These are phyloP conservation scores for Leucogyrophana mollusca DNA, from an alignment of 768 basidiomycete genomes.

Conservation along the genomic window DNA sequence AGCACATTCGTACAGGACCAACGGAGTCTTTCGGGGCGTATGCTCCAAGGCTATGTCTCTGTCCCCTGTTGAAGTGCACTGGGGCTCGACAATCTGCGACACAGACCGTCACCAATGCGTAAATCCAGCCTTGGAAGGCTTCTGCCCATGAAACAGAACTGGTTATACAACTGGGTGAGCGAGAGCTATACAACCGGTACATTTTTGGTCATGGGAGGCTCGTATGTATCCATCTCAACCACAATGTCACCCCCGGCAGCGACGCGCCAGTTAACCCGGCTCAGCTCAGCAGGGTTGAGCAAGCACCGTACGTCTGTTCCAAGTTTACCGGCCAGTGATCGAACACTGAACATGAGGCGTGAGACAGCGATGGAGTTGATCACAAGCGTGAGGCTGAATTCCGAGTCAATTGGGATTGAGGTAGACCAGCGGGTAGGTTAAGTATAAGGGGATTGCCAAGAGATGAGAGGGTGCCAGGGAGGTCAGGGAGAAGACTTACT, in stretches of 20 bases:
- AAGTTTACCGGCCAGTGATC: conserved; percentile 12
- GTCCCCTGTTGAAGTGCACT: too few relatives aligned
- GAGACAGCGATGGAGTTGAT: conserved; percentile 8
- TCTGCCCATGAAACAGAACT: too few relatives aligned
- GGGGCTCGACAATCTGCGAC: too few relatives aligned
- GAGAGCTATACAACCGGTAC: too few relatives aligned
- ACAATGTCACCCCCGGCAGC: conserved; percentile 4
- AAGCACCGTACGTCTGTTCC: conserved; percentile 5
- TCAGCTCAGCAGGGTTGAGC: conserved; percentile 13
- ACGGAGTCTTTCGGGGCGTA: too few relatives aligned
- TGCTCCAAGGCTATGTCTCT: too few relatives aligned
- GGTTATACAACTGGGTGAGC: too few relatives aligned
- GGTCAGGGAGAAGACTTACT: neutral
- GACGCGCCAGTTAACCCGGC: conserved; percentile 8
- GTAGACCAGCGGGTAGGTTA: too few relatives aligned
- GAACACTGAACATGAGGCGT: conserved; percentile 12
- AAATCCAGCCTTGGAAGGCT: too few relatives aligned
- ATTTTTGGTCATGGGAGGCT: neutral
- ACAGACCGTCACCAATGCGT: too few relatives aligned
- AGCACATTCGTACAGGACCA: too few relatives aligned
- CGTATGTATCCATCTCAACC: conserved; percentile 10
- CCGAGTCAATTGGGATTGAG: neutral
- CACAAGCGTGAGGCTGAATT: conserved; percentile 2
- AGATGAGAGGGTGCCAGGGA: neutral
- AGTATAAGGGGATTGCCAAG: too few relatives aligned